phyloP scores from a whole-genome alignment of 2,329 filamentous ascomycete species.

The Cladophialophora carrionii region DNA sequence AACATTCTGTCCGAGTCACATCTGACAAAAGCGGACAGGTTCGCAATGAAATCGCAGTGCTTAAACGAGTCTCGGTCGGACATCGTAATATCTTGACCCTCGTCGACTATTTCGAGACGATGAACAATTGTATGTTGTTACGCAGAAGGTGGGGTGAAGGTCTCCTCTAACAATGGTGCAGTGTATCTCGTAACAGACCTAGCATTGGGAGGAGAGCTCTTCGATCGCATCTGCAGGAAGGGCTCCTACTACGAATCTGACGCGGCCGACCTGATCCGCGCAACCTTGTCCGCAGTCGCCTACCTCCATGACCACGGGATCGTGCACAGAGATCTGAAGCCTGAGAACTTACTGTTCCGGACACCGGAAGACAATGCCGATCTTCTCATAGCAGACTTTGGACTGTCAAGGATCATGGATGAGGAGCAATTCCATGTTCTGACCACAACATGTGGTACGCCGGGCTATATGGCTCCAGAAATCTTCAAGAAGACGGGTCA shows the following conservation, averaged over 20 bases:
- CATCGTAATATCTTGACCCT: slow-evolving; percentile 97
- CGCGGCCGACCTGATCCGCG: slow-evolving; percentile 90
- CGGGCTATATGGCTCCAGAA: slow-evolving; percentile 98
- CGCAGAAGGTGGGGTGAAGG: not conserved
- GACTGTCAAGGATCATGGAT: slow-evolving; percentile 95
- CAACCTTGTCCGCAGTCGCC: slow-evolving; percentile 93
- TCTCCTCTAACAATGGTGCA: slow-evolving; percentile 42
- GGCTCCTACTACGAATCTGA: slow-evolving; percentile 98
- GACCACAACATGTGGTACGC: slow-evolving; percentile 95
- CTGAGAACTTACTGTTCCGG: slow-evolving; percentile 93
- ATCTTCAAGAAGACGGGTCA: slow-evolving; percentile 99
- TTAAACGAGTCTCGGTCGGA: slow-evolving; percentile 98
- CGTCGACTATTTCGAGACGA: slow-evolving; percentile 99
- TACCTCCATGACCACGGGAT: slow-evolving; percentile 99
- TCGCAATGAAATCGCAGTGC: slow-evolving; percentile 94
- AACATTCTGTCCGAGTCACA: slow-evolving; percentile 19
- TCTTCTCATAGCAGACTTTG: slow-evolving; percentile 95
- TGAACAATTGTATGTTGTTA: slow-evolving; percentile 78
- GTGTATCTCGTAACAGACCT: slow-evolving; percentile 97
- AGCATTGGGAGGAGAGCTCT: slow-evolving; percentile 92
- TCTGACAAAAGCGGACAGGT: slow-evolving; percentile 60
- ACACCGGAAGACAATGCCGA: slow-evolving; percentile 98
- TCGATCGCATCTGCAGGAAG: slow-evolving; percentile 98
- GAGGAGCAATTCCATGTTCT: slow-evolving; percentile 97
- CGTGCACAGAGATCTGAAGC: slow-evolving; percentile 95